Evolutionary conservation across 306 rosid genomes (phyloP).

Genomic region (Biancaea sappan): DNA sequence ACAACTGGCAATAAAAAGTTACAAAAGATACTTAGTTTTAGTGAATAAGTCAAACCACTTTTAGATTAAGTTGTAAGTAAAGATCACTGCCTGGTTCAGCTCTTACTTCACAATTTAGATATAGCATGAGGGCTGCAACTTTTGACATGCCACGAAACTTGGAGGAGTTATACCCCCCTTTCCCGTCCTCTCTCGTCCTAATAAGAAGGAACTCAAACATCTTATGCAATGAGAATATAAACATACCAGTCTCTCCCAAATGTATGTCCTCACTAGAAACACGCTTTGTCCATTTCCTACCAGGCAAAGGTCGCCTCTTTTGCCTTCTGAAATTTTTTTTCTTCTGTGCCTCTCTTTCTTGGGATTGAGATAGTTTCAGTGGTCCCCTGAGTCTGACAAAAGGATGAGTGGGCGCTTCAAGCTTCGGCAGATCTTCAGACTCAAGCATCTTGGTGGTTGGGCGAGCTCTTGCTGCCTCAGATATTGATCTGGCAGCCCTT

Average conservation of each 20-base stretch:
- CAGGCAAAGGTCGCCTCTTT: slow-evolving; percentile 81
- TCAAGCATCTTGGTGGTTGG: slow-evolving; percentile 85
- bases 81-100: slow-evolving; percentile 15
- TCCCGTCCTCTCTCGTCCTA: neutral
- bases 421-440: slow-evolving; percentile 71
- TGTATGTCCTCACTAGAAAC: slow-evolving; percentile 64
- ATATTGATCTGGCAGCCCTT: slow-evolving; percentile 66
- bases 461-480: slow-evolving; percentile 87
- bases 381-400: slow-evolving; percentile 71
- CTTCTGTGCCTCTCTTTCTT: slow-evolving; percentile 42
- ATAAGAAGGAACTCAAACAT: slow-evolving; percentile 25
- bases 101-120: neutral
- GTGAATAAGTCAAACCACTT: slow-evolving; percentile 11
- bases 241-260: slow-evolving; percentile 64
- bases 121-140: slow-evolving; percentile 17
- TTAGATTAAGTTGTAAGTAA: slow-evolving; percentile 9
- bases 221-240: slow-evolving; percentile 24
- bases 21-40: slow-evolving; percentile 15
- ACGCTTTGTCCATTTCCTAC: slow-evolving; percentile 74
- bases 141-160: slow-evolving; percentile 11
- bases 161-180: neutral
- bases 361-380: slow-evolving; percentile 48
- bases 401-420: slow-evolving; percentile 82
- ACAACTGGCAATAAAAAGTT: neutral
- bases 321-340: slow-evolving; percentile 47